These are phyloP conservation scores for Gentiana macrophylla DNA, from an alignment of 257 asterid genomes.

Conservation along the genomic window DNA sequence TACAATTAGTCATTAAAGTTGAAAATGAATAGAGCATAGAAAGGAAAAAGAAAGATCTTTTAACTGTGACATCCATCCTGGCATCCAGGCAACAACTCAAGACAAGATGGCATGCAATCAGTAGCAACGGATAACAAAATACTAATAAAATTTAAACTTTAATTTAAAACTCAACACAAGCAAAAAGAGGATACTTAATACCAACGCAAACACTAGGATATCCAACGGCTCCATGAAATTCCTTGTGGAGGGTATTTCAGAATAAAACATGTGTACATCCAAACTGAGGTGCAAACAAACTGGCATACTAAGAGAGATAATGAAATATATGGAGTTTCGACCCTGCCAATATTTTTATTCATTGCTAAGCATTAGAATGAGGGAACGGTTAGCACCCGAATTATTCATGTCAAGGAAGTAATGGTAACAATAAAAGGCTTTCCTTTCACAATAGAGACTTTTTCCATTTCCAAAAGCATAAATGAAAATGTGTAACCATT, in stretches of 20 bases:
- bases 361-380: not conserved
- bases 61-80: not conserved
- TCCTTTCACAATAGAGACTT: not conserved
- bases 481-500: too few relatives aligned
- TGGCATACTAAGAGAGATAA: too few relatives aligned
- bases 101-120: not conserved
- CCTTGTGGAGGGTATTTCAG: not conserved
- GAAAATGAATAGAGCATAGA: slow-evolving; percentile 3
- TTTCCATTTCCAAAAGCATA: not conserved
- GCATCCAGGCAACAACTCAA: not conserved
- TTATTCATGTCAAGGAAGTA: slow-evolving; percentile 1
- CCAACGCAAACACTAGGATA: not conserved
- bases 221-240: not conserved
- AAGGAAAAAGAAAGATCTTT: not conserved
- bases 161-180: not conserved
- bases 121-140: not conserved
- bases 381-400: not conserved
- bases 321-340: not conserved
- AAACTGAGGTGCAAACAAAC: not conserved
- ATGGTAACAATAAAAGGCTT: too few relatives aligned
- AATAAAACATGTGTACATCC: not conserved
- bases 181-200: too few relatives aligned
- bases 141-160: not conserved
- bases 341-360: not conserved
- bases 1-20: slow-evolving; percentile 5